Conservation (phyloP, 2,329 filamentous ascomycete genomes). For the Hymenoscyphus infarciens region DNA sequence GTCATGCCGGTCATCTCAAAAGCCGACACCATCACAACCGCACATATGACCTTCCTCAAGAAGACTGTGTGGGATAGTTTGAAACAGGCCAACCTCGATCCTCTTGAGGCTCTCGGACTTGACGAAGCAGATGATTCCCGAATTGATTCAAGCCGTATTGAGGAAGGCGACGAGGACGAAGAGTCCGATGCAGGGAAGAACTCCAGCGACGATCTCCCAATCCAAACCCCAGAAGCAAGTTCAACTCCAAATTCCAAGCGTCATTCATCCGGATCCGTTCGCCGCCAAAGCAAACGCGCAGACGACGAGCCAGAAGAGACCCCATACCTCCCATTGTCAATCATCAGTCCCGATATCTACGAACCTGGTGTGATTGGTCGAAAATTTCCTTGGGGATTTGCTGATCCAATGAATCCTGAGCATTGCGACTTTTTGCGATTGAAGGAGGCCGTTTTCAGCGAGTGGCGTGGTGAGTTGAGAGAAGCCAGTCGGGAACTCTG, state of each 20-base stretch:
- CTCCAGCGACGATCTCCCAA: conserved; percentile 39
- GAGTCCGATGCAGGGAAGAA: conserved; percentile 32
- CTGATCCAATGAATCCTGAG: conserved; percentile 82
- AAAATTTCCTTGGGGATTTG: conserved; percentile 94
- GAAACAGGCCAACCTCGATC: conserved; percentile 81
- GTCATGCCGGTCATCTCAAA: conserved; percentile 96
- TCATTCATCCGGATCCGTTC: conserved; percentile 33
- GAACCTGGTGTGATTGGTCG: conserved; percentile 76
- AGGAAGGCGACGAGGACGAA: conserved; percentile 51
- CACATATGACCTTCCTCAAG: conserved; percentile 91
- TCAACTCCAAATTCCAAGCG: conserved; percentile 36
- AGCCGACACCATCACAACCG: conserved; percentile 91
- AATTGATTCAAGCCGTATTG: conserved; percentile 45
- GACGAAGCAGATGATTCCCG: conserved; percentile 68
- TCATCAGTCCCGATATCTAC: conserved; percentile 91
- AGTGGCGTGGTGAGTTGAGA: conserved; percentile 88
- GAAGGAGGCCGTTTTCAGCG: conserved; percentile 86
- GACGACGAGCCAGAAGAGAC: conserved; percentile 48
- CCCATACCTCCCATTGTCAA: conserved; percentile 81
- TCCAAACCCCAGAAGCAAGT: conserved; percentile 29
- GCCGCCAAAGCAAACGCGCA: conserved; percentile 26
- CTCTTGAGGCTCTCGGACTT: conserved; percentile 78
- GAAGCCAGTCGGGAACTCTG: conserved; percentile 87
- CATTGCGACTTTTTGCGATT: conserved; percentile 93
- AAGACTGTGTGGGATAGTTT: conserved; percentile 85